Base-by-base conservation (phyloP, 2,329 filamentous ascomycete species). In the Pseudogymnoascus sp. region DNA sequence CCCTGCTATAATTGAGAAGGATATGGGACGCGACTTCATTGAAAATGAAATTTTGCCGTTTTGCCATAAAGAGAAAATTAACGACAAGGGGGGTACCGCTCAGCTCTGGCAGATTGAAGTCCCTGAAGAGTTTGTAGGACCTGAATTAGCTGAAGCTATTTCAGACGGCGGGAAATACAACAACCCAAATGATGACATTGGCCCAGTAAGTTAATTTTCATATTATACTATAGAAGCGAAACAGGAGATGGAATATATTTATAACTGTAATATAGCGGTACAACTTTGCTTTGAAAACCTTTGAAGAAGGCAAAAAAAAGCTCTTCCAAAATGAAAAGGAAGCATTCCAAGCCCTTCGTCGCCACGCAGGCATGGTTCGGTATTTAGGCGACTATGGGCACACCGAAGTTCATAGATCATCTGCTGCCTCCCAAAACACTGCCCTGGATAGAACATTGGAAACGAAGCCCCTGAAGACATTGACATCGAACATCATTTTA, bases 401-500 rank as follows among this genome's bases (percentile, higher is more conserved):
- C 13, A 15, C 65, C 26, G 62, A 65, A 24, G 41, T 35, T 2
- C 50, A 41, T 1, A 21, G 15, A 39, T 17, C n/a, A 17, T 5
- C 33, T 11, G 10, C 10, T 39, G 17, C 17, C 17, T 3, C n/a
- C 36, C 36, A 39, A 39, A 39, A 1, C 37, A 39, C 2, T 15
- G 17, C 33, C 1, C 33, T 4, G 4, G 33, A 5, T 35, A 11
- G 33, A 11, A 35, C 33, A 35, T 35, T 5, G 35, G 61, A 60
- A 29, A 50, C 4, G 13, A 39, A 10, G 26, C 59, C 57, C 26
- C 36, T 10, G 5, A 33, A 29, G 24, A 13, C 21, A 13, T 17
- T 26, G 5, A 69, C 61, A 3, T 70, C 67, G 41, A 71, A 74
- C 29, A 69, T 76, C 4, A 62, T 76, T 1, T 65, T 76, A 4